Evolutionary conservation across 176 grass and related monocot genomes (phyloP), one percentile per base, ranked within the genome.

Genomic region (Oryza nivara): DNA sequence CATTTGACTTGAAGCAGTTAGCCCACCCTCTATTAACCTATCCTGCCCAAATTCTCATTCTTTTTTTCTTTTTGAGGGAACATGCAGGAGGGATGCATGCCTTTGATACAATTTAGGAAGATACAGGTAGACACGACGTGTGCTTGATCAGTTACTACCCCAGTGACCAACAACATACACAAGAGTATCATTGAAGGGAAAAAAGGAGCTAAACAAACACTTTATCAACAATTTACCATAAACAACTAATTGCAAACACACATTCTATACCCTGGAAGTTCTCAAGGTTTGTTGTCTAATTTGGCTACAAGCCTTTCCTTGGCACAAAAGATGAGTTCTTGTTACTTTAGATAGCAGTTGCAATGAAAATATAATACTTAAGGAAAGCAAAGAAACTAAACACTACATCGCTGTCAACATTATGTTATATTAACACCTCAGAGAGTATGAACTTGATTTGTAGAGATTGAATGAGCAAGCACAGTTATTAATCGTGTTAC

Each of bases 401-500:
- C 28, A 28, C 28, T 28, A 28, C 28, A 28, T 28, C 28, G 28
- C 28, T 28, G 2, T 28, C 28, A 2, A 28, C 7, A 3, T 9
- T 61, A 73, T 28, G 4, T 4, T 70, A 82, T 48, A 61, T 23
- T 52, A n/a, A 32, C 13, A 19, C 32, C 20, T 13, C 28, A 20
- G 14, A 51, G 9, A 49, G 22, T 67, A 83, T 34, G 65, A 65
- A 2, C 22, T 34, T 70, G 3, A 51, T 54, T 1, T 68, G 45
- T 11, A 14, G 6, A 16, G 1, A 6, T 3, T 3, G 66, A 19
- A 71, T 66, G 20, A 52, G 45, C n/a, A 40, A 78, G 60, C 26
- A 83, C 0, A 74, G n/a, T 13, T 34, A 20, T 93, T 92, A 95
- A 89, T n/a, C 23, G 28, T 95, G 28, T 95, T 92, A 98, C 96